A percentile compares a stretch with the other conserved stretches of the same genome.
These are phyloP conservation scores for Ustilago hordei DNA, from an alignment of 1,284 basidiomycete genomes.

Conservation along the genomic window DNA sequence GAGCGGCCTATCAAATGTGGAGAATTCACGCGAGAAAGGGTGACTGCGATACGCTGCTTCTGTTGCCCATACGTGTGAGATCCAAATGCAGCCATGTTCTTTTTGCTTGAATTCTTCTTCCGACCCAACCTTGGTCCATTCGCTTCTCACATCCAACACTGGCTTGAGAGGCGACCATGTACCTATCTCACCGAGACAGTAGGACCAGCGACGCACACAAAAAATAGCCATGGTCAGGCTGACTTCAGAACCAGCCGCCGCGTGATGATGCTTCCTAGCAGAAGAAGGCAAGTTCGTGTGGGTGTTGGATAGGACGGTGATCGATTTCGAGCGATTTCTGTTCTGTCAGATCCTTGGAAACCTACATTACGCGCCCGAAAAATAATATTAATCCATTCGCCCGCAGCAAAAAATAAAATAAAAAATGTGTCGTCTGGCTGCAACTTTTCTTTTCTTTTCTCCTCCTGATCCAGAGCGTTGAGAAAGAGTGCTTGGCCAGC, in stretches of 20 bases:
- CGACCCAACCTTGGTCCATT: neutral
- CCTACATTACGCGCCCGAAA: neutral
- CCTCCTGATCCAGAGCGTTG: neutral
- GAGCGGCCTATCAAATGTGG: slow-evolving; percentile 2
- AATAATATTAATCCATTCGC: neutral
- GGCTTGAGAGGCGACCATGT: too few relatives aligned
- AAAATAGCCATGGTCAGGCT: neutral
- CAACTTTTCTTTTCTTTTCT: slow-evolving; percentile 2
- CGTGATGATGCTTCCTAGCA: neutral
- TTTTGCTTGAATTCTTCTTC: neutral
- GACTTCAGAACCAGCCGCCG: neutral
- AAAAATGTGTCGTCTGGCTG: neutral
- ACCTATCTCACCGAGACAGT: too few relatives aligned
- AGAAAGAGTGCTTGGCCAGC: neutral
- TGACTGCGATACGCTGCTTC: neutral
- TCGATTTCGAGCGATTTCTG: slow-evolving; percentile 12
- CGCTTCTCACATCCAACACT: too few relatives aligned
- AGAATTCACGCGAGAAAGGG: neutral
- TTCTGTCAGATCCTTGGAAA: slow-evolving; percentile 8
- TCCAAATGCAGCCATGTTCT: neutral
- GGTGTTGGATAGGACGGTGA: slow-evolving; percentile 14
- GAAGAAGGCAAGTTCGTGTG: neutral
- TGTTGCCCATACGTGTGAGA: neutral
- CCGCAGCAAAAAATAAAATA: slow-evolving; percentile 16
- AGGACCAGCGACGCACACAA: too few relatives aligned